phyloP scores from a whole-genome alignment of 768 basidiomycete genomes.

The Pleurotus ostreatus region DNA sequence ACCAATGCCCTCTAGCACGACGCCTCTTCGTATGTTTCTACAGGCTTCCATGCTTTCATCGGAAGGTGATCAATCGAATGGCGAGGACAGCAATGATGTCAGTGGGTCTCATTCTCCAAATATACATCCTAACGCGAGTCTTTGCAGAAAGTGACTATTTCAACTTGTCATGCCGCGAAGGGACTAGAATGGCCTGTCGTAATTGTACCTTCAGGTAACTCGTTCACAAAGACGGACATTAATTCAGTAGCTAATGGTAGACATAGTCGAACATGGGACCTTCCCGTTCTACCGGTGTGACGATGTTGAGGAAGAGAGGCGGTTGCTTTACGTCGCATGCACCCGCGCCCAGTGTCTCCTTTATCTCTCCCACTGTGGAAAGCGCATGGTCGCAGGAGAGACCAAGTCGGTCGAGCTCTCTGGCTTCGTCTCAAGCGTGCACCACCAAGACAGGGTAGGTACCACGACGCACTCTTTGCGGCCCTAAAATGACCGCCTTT shows the following conservation, averaged over 20 bases:
- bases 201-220: slow-evolving; percentile 64
- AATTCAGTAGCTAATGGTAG: background rate
- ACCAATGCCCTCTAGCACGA: slow-evolving; percentile 28
- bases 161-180: slow-evolving; percentile 88
- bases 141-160: slow-evolving; percentile 71
- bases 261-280: slow-evolving; percentile 62
- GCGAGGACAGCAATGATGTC: slow-evolving; percentile 44
- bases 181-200: slow-evolving; percentile 93
- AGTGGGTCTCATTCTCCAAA: slow-evolving; percentile 9
- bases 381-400: slow-evolving; percentile 54
- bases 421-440: slow-evolving; percentile 48
- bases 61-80: slow-evolving; percentile 62
- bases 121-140: background rate
- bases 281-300: slow-evolving; percentile 76
- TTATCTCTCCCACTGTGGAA: slow-evolving; percentile 48
- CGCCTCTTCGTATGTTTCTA: slow-evolving; percentile 66
- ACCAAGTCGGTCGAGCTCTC: slow-evolving; percentile 48
- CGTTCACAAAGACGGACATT: background rate
- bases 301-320: slow-evolving; percentile 82
- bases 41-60: slow-evolving; percentile 83
- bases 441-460: slow-evolving; percentile 39
- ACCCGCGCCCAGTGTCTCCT: slow-evolving; percentile 77
- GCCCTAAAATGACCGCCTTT: background rate
- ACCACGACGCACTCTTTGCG: background rate
- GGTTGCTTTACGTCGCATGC: slow-evolving; percentile 85